Base-by-base conservation (phyloP, 2,329 filamentous ascomycete genomes). In the Exophiala spinifera region DNA sequence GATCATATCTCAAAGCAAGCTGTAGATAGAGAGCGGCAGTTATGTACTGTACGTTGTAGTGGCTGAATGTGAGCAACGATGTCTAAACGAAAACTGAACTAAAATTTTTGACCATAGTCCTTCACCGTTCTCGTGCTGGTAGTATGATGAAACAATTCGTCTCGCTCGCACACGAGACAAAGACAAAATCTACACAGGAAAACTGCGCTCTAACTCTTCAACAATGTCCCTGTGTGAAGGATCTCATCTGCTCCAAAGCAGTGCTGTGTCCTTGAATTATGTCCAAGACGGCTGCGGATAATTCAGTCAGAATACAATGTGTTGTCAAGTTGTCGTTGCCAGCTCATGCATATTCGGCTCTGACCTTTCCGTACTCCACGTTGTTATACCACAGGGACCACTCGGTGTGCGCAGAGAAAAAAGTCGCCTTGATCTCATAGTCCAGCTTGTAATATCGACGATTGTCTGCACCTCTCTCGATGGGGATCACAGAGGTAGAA, bases 1-100 rank as follows among this genome's bases (percentile, higher is more conserved):
- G 63, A 78, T 87, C 67, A 76, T 86, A 6, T 57, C 61, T 14
- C 61, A 63, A 56, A 60, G 60, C 48, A 91, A 89, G 78, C 72
- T 91, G 74, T 91, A 85, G 73, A 5, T 39, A 19, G 13, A n/a
- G 36, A 39, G 36, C 14, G 36, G 36, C 36, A 39, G 17, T 15
- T 15, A n/a, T n/a, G n/a, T 19, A n/a, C 14, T 39, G 36, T 39
- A 19, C 3, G 17, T 11, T n/a, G 4, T 39, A 39, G 36, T 39
- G 11, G 36, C 5, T 39, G 11, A 19, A n/a, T 39, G 36, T 5
- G 17, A 39, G 14, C 17, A 10, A 39, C 5, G 17, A 14, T 13
- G 33, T 17, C 13, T 39, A n/a, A 11, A 31, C 11, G 28, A 31
- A 5, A 19, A 39, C 13, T 39, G 36, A 11, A 31, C 11, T 6